Evolutionary conservation across 352 stramenopile species (phyloP), one percentile per base, ranked within the genome.

Genomic region (Globisporangium okanoganense): DNA sequence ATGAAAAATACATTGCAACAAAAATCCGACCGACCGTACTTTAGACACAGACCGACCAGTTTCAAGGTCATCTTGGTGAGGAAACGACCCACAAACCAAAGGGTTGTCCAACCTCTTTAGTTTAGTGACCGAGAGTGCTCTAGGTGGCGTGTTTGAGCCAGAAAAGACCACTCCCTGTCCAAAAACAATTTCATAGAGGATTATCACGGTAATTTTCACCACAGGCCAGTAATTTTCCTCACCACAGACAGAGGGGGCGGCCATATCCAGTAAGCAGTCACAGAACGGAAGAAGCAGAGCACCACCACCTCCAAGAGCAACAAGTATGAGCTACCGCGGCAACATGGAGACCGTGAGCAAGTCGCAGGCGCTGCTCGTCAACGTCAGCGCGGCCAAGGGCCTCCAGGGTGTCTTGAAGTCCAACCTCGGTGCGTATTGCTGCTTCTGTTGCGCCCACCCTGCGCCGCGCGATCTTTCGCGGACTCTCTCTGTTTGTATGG

Each of bases 281-380:
- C 48, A 25, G 25, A 18, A 27, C 40, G 27, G 43, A 49, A 49
- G n/a, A 27, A 49, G 20, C 43, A 24, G 18, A 24, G n/a, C 16
- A 47, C 5, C 40, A 48, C 41, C 41, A 49, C n/a, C 20, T 45
- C 29, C 29, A 33, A 3, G 29, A 33, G 29, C 29, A 33, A 33
- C 29, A 33, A 72, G 24, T 40, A 93, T 91, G 83, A 89, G 79
- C 67, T 72, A 88, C 64, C 79, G 79, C 68, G 83, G 75, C 62
- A 98, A 98, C 76, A 94, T 96, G 41, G 97, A 99, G 86, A 97
- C 99, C 67, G 93, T 99, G 61, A 92, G 84, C 73, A 98, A 97
- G 78, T 92, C 81, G 52, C 96, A 97, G 88, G 96, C 81, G 69
- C 94, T 95, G 69, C 80, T 96, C 58, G 97, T 99, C 40, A 99